Base-by-base conservation (phyloP, 169 alveolate genomes). In the Cryptosporidium viatorum region DNA sequence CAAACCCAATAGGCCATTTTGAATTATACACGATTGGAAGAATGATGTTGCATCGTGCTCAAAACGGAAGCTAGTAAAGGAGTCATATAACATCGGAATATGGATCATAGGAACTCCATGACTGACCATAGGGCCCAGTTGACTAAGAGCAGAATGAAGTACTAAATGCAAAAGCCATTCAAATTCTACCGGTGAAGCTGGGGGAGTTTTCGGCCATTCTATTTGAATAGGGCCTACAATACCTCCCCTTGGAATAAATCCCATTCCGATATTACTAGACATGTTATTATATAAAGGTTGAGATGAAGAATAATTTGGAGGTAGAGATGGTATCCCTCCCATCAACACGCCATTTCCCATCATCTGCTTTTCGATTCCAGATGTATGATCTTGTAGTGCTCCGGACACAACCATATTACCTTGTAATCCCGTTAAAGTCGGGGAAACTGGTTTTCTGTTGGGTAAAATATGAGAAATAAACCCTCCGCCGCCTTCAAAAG, bases 171-270 rank as follows among this genome's bases (percentile, higher is more conserved):
- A 33, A 29, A 80, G 55, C 89, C 89, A 80, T 39, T 62, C 89
- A 59, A 80, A 80, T 62, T 80, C 89, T 4, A 80, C 80, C 1
- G 89, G 74, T 62, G 73, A 62, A 3, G 89, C 37, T 23, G 89
- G 89, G 33, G 89, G 89, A 50, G 89, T 62, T 62, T 80, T 59
- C 10, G 89, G 89, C 89, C 89, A 80, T 26, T 73, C 86, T n/a
- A 73, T 73, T 52, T 37, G 71, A 51, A 71, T 23, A 23, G 60
- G 60, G 14, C 60, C 37, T 5, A 9, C 52, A n/a, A 52, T 29
- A 12, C 62, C 41, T 55, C 86, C 86, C 33, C 86, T 59, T 3
- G 69, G 33, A 50, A 73, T 16, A 65, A 65, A 65, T 65, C 71
- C 71, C 71, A 65, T 65, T 65, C 71, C 71, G 5, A 65, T 29